These are phyloP conservation scores for Cladosporium sp. DNA, from an alignment of 2,329 filamentous ascomycete species.

Conservation along the genomic window DNA sequence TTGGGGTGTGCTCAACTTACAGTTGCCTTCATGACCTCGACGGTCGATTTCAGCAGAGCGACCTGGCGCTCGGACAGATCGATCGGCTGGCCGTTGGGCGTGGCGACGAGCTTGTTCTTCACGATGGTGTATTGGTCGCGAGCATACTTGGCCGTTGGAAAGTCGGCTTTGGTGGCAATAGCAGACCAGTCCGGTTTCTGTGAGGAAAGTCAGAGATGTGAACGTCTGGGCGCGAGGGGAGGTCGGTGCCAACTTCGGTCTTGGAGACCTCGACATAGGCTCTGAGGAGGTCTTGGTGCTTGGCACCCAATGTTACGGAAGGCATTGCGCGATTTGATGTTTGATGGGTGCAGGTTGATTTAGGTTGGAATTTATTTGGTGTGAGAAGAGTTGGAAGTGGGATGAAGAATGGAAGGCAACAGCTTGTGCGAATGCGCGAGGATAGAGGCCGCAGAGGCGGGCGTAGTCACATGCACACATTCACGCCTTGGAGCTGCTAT, in stretches of 20 bases:
- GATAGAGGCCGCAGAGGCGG: no score
- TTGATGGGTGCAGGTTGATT: conserved; percentile 10
- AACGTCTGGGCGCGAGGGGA: no score
- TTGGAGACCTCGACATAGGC: conserved; percentile 4
- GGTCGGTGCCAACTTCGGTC: background rate
- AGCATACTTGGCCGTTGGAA: conserved; percentile 11
- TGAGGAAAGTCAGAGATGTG: background rate
- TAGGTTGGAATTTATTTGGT: conserved; percentile 13
- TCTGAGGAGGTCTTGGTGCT: conserved; percentile 9
- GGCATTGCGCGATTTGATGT: background rate
- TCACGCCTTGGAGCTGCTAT: no score
- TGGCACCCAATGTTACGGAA: background rate
- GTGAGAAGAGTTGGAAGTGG: no score
- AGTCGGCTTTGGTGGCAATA: conserved; percentile 10
- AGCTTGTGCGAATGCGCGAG: no score
- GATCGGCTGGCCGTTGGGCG: conserved; percentile 2
- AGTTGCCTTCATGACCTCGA: conserved; percentile 16
- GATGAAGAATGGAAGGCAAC: no score
- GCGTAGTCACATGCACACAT: no score
- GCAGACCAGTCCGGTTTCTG: conserved; percentile 1
- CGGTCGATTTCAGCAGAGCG: conserved; percentile 17
- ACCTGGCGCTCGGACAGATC: conserved; percentile 17
- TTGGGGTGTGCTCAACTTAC: no score
- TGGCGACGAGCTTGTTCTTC: conserved; percentile 10
- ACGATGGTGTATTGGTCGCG: conserved; percentile 11